Conservation (phyloP, 257 asterid genomes). For the Euphrasia confusa region DNA sequence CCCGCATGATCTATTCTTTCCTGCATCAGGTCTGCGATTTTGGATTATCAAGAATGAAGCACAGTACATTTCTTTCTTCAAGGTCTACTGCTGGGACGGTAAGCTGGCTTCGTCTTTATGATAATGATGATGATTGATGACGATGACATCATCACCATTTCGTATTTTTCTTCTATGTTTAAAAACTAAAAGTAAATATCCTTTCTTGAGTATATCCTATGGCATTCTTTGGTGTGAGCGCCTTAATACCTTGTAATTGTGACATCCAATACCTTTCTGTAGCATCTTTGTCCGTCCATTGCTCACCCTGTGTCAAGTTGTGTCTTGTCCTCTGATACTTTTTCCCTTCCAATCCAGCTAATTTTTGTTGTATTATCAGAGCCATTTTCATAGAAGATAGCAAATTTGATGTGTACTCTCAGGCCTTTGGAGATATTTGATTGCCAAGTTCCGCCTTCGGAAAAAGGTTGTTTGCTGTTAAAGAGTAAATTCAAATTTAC, state of each 20-base stretch:
- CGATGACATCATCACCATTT: not conserved
- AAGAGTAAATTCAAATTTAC: not conserved
- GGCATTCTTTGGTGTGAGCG: not conserved
- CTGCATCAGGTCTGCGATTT: slow-evolving; percentile 76
- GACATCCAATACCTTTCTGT: not conserved
- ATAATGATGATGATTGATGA: not conserved
- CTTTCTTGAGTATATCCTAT: too few relatives aligned
- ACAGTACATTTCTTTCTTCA: slow-evolving; percentile 93
- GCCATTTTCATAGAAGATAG: not conserved
- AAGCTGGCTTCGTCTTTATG: slow-evolving; percentile 28
- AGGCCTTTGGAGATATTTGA: slow-evolving; percentile 6
- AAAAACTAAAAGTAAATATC: too few relatives aligned
- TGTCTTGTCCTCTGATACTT: not conserved
- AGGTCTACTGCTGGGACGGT: slow-evolving; percentile 99
- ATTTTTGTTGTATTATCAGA: too few relatives aligned
- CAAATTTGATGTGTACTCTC: not conserved
- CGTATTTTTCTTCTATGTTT: not conserved
- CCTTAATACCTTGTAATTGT: not conserved
- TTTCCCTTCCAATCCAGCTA: not conserved
- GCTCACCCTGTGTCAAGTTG: not conserved
- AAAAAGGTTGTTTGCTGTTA: slow-evolving; percentile 2
- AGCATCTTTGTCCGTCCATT: not conserved
- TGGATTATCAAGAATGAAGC: slow-evolving; percentile 87
- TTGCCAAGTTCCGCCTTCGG: not conserved
- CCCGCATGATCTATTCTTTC: slow-evolving; percentile 21